Conservation (phyloP, 2,329 filamentous ascomycete species). For the Colletotrichum kahawae region DNA sequence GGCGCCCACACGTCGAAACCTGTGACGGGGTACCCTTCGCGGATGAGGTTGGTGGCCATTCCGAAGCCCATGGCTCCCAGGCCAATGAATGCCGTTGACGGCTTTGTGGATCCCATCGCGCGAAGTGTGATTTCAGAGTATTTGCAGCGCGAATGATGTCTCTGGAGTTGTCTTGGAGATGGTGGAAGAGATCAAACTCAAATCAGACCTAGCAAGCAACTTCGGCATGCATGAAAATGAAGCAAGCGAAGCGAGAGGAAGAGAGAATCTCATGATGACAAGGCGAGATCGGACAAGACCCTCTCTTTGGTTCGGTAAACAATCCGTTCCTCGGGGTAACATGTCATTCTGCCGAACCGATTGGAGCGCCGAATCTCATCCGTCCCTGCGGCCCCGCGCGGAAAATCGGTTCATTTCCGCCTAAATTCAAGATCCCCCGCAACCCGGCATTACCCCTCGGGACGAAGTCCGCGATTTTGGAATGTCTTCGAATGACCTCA, state of each 20-base stretch:
- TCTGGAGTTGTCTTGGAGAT: background rate
- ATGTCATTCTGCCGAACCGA: background rate
- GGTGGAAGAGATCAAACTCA: background rate
- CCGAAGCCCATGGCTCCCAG: constrained; percentile 84
- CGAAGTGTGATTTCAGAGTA: background rate
- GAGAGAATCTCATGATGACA: background rate
- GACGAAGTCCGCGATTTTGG: background rate
- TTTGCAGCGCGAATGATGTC: background rate
- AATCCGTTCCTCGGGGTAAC: background rate
- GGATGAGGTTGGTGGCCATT: constrained; percentile 77
- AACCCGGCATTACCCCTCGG: background rate
- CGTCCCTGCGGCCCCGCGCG: background rate
- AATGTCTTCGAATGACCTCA: background rate
- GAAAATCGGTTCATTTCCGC: background rate
- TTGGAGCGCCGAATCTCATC: background rate
- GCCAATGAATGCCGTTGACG: constrained; percentile 61
- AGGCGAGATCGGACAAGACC: background rate
- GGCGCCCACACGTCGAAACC: constrained; percentile 75
- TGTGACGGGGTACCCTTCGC: constrained; percentile 68
- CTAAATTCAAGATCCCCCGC: background rate
- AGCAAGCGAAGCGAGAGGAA: background rate
- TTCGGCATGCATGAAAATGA: background rate
- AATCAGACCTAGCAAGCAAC: accelerated
- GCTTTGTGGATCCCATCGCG: background rate
- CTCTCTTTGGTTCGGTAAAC: background rate